phyloP scores from a whole-genome alignment of 805 yeast species.

The Clavispora phyllophila region DNA sequence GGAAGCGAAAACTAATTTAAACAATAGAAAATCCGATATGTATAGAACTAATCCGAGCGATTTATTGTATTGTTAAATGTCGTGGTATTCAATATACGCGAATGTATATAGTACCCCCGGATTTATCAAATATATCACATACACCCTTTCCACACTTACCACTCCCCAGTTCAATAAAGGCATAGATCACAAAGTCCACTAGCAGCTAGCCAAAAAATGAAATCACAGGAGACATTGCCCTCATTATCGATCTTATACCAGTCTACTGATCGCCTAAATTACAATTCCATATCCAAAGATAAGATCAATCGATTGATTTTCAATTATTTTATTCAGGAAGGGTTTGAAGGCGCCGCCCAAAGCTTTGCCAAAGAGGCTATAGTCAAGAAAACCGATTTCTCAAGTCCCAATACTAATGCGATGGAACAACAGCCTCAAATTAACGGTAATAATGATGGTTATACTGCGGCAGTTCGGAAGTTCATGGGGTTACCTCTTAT shows the following conservation, averaged over 20 bases:
- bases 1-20: neutral
- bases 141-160: neutral
- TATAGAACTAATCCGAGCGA: too few relatives aligned
- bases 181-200: neutral
- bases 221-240: neutral
- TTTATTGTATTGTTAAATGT: too few relatives aligned
- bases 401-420: too few relatives aligned
- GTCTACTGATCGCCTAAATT: neutral
- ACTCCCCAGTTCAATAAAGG: neutral
- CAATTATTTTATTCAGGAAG: slow-evolving; percentile 73
- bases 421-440: neutral
- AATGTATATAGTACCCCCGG: neutral
- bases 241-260: neutral
- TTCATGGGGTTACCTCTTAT: neutral
- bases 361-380: slow-evolving; percentile 57
- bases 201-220: too few relatives aligned
- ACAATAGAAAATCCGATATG: neutral
- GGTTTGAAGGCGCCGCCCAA: slow-evolving; percentile 63
- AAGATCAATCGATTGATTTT: slow-evolving; percentile 53
- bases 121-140: too few relatives aligned
- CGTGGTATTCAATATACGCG: too few relatives aligned
- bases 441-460: neutral
- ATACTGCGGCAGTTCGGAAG: neutral
- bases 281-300: slow-evolving; percentile 19
- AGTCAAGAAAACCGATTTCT: neutral